A percentile compares a stretch with the other conserved stretches of the same genome.
phyloP scores from a whole-genome alignment of 331 rosid species.

The Spiraea crenata region DNA sequence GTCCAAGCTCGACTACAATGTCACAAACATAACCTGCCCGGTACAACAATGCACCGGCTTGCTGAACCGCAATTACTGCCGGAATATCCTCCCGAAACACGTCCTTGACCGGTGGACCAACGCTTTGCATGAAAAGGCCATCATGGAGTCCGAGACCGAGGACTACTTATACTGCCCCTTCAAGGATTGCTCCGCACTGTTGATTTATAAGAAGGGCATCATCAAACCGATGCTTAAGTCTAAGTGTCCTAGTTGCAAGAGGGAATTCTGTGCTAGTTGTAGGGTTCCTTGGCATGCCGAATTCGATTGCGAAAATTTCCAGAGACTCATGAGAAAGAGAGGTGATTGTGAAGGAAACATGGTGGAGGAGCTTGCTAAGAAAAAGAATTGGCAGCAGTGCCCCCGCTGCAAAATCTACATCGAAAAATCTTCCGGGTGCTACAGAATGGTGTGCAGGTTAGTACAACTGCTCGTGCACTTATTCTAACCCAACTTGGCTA shows the following conservation, averaged over 20 bases:
- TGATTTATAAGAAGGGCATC: neutral
- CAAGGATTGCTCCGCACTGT: slow-evolving; percentile 13
- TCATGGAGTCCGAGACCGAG: slow-evolving; percentile 2
- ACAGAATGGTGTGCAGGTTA: slow-evolving; percentile 19
- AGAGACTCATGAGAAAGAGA: neutral
- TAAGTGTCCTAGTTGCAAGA: slow-evolving; percentile 5
- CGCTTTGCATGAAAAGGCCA: neutral
- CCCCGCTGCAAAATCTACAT: slow-evolving; percentile 32
- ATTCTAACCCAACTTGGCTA: too few species aligned
- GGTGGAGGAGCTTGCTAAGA: slow-evolving; percentile 19
- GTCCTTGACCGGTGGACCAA: slow-evolving; percentile 7
- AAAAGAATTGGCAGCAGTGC: slow-evolving; percentile 27
- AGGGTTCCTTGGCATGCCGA: slow-evolving; percentile 19
- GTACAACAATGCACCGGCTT: neutral
- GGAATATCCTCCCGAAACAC: neutral
- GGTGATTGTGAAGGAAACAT: slow-evolving; percentile 1
- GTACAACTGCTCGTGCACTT: too few species aligned
- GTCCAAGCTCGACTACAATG: slow-evolving; percentile 15
- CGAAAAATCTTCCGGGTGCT: slow-evolving; percentile 29
- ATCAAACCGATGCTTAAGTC: neutral
- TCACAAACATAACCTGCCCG: neutral
- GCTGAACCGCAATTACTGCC: slow-evolving; percentile 9
- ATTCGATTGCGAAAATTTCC: neutral
- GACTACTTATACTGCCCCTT: slow-evolving; percentile 11
- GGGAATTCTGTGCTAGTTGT: neutral